Percentiles rank a stretch among this genome's conserved stretches.
Conservation (phyloP, 352 stramenopile genomes). For the Phytophthora pseudosyringae region DNA sequence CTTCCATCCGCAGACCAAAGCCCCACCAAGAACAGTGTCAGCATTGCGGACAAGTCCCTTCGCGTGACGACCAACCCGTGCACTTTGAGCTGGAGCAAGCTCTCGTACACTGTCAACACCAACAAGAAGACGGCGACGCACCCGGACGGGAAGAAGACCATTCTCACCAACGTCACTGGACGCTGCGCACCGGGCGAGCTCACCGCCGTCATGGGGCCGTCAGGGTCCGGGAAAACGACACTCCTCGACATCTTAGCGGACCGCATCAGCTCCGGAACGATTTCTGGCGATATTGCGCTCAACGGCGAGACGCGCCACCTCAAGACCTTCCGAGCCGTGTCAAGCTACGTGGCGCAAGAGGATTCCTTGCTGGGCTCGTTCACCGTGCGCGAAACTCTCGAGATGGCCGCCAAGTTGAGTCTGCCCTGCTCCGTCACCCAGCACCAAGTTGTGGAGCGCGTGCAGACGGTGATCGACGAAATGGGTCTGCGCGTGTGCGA, state of each 20-base stretch:
- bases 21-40: conserved; percentile 5
- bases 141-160: conserved; percentile 46
- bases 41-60: conserved; percentile 12
- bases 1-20: neutral
- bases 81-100: conserved; percentile 26
- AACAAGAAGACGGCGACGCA: conserved; percentile 28
- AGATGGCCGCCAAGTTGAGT: conserved; percentile 62
- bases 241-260: conserved; percentile 70
- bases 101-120: conserved; percentile 30
- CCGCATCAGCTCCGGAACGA: conserved; percentile 37
- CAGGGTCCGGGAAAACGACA: conserved; percentile 63
- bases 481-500: conserved; percentile 66
- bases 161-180: conserved; percentile 65
- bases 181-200: conserved; percentile 61
- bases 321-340: conserved; percentile 46
- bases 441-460: conserved; percentile 45
- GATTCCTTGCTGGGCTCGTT: conserved; percentile 65
- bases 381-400: conserved; percentile 67
- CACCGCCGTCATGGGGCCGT: conserved; percentile 70
- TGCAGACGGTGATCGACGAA: conserved; percentile 65
- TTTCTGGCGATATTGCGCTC: conserved; percentile 52
- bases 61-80: conserved; percentile 12
- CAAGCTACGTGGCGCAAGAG: conserved; percentile 68
- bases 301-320: conserved; percentile 46
- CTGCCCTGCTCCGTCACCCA: conserved; percentile 45